Conservation (phyloP, 202 grass and related monocot genomes). For the Cymbopogon flexuosus region DNA sequence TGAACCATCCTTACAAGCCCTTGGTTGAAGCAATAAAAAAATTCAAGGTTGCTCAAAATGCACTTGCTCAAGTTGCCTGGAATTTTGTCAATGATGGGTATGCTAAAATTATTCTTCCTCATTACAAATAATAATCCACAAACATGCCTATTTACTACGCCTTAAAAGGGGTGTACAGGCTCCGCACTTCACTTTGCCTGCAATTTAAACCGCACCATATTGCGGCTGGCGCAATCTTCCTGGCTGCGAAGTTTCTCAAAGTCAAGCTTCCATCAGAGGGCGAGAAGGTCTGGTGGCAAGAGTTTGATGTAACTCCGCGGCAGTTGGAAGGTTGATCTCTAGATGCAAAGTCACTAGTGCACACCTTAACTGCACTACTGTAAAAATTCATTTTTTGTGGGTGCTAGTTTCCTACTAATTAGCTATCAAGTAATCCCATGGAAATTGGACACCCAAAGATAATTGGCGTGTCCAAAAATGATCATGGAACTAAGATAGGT, state of each 20-base stretch:
- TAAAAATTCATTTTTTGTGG: not conserved
- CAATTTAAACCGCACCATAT: slow-evolving; percentile 99
- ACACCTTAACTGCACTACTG: not conserved
- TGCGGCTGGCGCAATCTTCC: slow-evolving; percentile 91
- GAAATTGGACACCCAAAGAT: not conserved
- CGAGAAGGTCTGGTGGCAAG: slow-evolving; percentile 93
- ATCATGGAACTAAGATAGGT: slow-evolving; percentile 7
- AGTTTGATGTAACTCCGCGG: slow-evolving; percentile 90
- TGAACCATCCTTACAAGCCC: slow-evolving; percentile 90
- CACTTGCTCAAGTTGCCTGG: slow-evolving; percentile 98
- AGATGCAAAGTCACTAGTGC: slow-evolving; percentile 32
- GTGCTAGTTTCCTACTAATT: not conserved
- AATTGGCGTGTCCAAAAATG: not conserved
- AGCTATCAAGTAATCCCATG: slow-evolving; percentile 1
- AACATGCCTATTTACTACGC: slow-evolving; percentile 65
- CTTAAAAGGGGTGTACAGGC: slow-evolving; percentile 79
- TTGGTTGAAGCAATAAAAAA: slow-evolving; percentile 97
- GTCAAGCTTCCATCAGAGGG: slow-evolving; percentile 93
- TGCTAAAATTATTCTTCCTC: slow-evolving; percentile 29
- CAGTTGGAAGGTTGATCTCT: slow-evolving; percentile 91
- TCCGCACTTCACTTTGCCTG: slow-evolving; percentile 84
- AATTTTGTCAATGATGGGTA: slow-evolving; percentile 99
- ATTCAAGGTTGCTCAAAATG: slow-evolving; percentile 90
- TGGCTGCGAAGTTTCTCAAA: slow-evolving; percentile 96
- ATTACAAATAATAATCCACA: slow-evolving; percentile 19